phyloP scores from a whole-genome alignment of 1,284 basidiomycete genomes.

The Entoloma clypeatum region DNA sequence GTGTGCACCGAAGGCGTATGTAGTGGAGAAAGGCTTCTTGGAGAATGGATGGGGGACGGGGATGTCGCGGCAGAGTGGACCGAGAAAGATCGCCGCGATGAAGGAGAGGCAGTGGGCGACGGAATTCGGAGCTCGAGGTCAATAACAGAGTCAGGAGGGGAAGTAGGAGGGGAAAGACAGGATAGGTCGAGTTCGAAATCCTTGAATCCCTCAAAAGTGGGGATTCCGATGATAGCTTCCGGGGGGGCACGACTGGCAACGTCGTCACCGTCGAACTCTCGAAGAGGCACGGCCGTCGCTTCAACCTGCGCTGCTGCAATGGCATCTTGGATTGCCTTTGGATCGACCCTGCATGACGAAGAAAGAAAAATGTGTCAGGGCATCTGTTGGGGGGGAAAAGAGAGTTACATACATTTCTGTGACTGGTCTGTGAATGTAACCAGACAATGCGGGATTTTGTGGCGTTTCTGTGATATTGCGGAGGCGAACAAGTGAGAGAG shows the following conservation, averaged over 20 bases:
- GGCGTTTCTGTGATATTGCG: background rate
- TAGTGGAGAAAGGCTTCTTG: constrained; percentile 27
- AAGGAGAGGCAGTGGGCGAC: constrained; percentile 27
- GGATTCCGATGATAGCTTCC: constrained; percentile 19
- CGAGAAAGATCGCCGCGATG: constrained; percentile 28
- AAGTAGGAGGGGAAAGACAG: constrained; percentile 36
- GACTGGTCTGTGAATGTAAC: constrained; percentile 4
- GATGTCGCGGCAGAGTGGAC: constrained; percentile 29
- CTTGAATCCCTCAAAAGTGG: constrained; percentile 34
- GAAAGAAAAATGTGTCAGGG: background rate
- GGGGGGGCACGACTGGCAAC: constrained; percentile 20
- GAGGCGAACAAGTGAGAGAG: constrained; percentile 1
- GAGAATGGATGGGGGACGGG: constrained; percentile 22
- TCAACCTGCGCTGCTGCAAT: constrained; percentile 19
- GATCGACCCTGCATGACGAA: constrained; percentile 9
- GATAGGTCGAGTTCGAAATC: constrained; percentile 43
- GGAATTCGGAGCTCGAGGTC: constrained; percentile 28
- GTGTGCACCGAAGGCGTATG: constrained; percentile 25
- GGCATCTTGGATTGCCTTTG: constrained; percentile 14
- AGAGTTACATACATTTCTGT: constrained; percentile 13
- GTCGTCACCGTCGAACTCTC: constrained; percentile 24
- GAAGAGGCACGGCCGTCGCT: constrained; percentile 11
- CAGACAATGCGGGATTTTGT: background rate
- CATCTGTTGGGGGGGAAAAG: background rate
- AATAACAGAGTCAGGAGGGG: constrained; percentile 31